Base-by-base conservation (phyloP, 1,284 basidiomycete genomes). In the Trichosporon inkin region DNA sequence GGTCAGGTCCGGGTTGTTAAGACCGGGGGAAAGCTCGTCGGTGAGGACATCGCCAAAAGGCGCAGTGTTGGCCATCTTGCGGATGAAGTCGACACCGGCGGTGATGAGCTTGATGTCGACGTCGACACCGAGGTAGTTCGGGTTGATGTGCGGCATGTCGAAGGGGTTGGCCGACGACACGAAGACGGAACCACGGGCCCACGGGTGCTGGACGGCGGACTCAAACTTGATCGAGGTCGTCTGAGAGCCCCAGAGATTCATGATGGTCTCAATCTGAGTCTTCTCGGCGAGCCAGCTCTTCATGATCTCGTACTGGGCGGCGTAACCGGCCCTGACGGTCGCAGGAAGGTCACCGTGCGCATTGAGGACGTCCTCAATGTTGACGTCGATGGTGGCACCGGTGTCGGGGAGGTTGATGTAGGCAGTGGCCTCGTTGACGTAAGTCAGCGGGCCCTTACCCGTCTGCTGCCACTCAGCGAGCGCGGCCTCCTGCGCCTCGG, bases 361-460 rank as follows among this genome's bases (percentile, higher is more conserved):
- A 17, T 67, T 67, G 64, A 91, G 88, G 72, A 39, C 14, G n/a
- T 67, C 66, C 64, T 91, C 88, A 71, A 91, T 87, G 54, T 85
- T 82, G 17, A 90, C 86, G 22, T 52, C 37, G 67, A 87, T 84
- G 67, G 86, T 84, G 66, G 83, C 82, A 65, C 83, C 82, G 14
- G 86, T 79, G 28, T 60, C 57, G 19, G 63, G 24, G 57, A 72
- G 61, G 10, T 59, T 40, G 24, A 57, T 53, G 68, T 65, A 77
- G n/a, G 72, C 76, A 41, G 76, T 71, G 58, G 77, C 77, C 58
- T 76, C 74, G 61, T 78, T 78, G 66, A 78, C 65, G 56, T 74
- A 78, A 1, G 76, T 76, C 66, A 71, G 75, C 52, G 71, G 56
- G 17, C 75, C 75, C 35, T 72, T 74, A 6, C 53, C 62, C 44